Evolutionary conservation across 2,329 filamentous ascomycete genomes (phyloP), one percentile per base, ranked within the genome.

Genomic region (Exutisphaerella laricina): DNA sequence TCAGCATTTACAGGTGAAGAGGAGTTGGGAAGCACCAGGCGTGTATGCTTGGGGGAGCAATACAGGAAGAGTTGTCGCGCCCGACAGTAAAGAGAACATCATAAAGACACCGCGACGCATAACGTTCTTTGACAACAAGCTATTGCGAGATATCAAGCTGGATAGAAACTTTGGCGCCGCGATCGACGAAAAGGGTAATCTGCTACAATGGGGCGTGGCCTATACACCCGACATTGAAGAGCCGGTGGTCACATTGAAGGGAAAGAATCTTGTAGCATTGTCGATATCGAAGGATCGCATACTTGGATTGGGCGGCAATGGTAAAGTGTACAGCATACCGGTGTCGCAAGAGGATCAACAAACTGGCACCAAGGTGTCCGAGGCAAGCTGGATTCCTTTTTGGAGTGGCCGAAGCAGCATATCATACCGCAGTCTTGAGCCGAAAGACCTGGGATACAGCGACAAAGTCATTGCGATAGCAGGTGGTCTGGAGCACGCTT

Each of bases 31-130:
- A 65, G 82, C 85, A 47, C 90, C 92, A 0, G 92, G 89, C 2
- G 84, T 97, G 0, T 97, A 94, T 66, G 80, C 84, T 4, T 98
- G 92, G 90, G 92, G 92, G 0, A 88, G 84, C 13, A 98, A 98
- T 58, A 71, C 72, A 12, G 87, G 88, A 47, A 78, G 77, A 55
- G 89, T 95, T n/a, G 86, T 85, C 26, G 88, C 89, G 30, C 88
- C 89, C 1, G 81, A 84, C 50, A 90, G 85, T 6, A 75, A 83
- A 39, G 88, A 95, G 41, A 51, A 71, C 21, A 77, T 82, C 49
- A 73, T 97, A 62, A 96, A 94, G 68, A 80, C 77, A 1, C 89
- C 92, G 10, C 74, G 83, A 45, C 77, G 88, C 46, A 80, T 97
- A 58, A 55, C 75, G 0, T 92, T 82, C 65, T 97, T 98, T 58